These are phyloP conservation scores for Cytospora paraplurivora DNA, from an alignment of 2,329 filamentous ascomycete species.

Conservation along the genomic window DNA sequence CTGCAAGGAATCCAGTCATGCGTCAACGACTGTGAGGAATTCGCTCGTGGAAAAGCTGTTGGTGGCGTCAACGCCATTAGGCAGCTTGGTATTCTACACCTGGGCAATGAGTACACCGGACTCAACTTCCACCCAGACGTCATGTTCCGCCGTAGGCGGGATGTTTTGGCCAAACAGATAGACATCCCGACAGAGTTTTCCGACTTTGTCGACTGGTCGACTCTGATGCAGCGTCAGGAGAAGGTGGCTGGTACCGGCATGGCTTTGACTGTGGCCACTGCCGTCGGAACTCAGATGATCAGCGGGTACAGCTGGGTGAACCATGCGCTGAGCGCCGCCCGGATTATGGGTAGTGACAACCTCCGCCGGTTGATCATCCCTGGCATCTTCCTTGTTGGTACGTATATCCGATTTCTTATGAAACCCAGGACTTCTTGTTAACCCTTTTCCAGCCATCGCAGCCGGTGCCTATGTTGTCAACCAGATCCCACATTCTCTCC, in stretches of 20 bases:
- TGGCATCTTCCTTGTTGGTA: constrained; percentile 76
- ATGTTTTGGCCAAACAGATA: constrained; percentile 80
- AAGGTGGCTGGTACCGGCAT: constrained; percentile 93
- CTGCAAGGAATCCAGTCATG: constrained; percentile 81
- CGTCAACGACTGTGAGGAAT: constrained; percentile 79
- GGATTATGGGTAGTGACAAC: constrained; percentile 78
- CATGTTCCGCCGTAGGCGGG: constrained; percentile 87
- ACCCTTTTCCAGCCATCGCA: constrained; percentile 60
- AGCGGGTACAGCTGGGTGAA: constrained; percentile 89
- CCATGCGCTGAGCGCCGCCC: constrained; percentile 78
- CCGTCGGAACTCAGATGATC: constrained; percentile 78
- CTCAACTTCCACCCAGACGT: constrained; percentile 87
- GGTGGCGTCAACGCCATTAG: constrained; percentile 85
- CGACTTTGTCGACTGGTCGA: constrained; percentile 91
- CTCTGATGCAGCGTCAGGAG: constrained; percentile 84
- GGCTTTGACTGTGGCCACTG: constrained; percentile 87
- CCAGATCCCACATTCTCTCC: constrained; percentile 86
- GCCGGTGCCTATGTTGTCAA: constrained; percentile 79
- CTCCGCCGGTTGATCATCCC: constrained; percentile 79
- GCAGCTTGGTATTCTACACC: constrained; percentile 81
- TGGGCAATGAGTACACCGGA: constrained; percentile 83
- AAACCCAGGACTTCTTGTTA: constrained; percentile 37
- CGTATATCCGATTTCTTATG: constrained; percentile 42
- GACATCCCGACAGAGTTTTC: constrained; percentile 84
- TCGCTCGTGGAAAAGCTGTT: constrained; percentile 77